These are phyloP conservation scores for Prototheca wickerhamii DNA, from an alignment of 163 green algal species.

Conservation along the genomic window DNA sequence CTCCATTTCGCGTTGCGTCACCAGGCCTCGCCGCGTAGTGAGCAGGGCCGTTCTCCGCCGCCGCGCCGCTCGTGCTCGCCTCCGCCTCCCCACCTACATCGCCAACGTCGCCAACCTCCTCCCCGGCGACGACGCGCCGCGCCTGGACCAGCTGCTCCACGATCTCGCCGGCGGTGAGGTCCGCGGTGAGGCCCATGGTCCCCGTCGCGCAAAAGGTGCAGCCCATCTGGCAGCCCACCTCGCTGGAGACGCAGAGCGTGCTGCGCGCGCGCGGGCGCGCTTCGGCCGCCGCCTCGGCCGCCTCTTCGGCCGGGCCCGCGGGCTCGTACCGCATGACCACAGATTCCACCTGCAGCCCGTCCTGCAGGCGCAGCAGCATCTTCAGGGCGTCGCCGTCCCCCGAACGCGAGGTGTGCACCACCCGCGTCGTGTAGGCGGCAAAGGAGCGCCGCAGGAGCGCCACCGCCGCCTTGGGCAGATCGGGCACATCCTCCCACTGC, in stretches of 20 bases:
- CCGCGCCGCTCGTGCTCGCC: no score
- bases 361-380: conserved; percentile 86
- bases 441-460: conserved; percentile 53
- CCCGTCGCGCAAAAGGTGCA: conserved; percentile 96
- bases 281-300: no score
- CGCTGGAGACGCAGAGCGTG: conserved; percentile 85
- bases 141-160: conserved; percentile 93
- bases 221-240: conserved; percentile 92
- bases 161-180: conserved; percentile 86
- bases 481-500: conserved; percentile 48
- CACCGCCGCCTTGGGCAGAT: conserved; percentile 59
- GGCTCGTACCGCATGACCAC: conserved; percentile 95
- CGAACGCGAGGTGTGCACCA: conserved; percentile 38
- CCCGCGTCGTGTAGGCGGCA: conserved; percentile 33
- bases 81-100: no score
- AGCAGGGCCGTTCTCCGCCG: no score
- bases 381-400: conserved; percentile 76
- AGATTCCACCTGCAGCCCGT: conserved; percentile 82
- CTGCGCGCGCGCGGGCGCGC: conserved; percentile 40
- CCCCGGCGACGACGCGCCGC: no score
- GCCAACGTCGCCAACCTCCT: no score
- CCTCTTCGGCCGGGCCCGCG: neutral
- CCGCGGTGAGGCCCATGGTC: conserved; percentile 82
- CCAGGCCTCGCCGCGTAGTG: no score
- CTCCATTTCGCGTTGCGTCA: no score